Conservation (phyloP, 1,284 basidiomycete species). For the Marasmius fiardii region DNA sequence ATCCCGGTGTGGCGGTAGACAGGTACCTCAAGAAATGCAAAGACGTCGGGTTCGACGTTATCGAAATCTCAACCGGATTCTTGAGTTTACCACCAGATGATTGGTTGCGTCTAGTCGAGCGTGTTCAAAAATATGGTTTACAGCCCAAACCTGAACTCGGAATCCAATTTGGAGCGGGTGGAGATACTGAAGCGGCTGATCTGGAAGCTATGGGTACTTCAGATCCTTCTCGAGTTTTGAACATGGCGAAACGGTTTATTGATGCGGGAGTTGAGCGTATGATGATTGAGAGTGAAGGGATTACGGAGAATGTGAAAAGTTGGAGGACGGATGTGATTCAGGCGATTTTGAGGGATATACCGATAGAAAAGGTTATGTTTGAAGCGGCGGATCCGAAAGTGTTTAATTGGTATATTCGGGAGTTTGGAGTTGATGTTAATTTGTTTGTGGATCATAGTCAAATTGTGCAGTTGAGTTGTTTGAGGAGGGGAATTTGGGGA, state of each 20-base stretch:
- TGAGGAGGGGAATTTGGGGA: constrained; percentile 45
- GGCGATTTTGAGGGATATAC: constrained; percentile 36
- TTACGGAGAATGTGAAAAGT: constrained; percentile 42
- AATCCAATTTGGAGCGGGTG: constrained; percentile 39
- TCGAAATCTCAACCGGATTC: constrained; percentile 44
- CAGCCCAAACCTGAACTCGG: constrained; percentile 46
- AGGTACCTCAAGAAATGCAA: constrained; percentile 39
- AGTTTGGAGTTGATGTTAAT: constrained; percentile 41
- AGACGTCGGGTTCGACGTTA: constrained; percentile 40
- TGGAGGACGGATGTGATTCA: constrained; percentile 45
- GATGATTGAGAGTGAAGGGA: constrained; percentile 47
- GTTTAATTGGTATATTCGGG: constrained; percentile 34
- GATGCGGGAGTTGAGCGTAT: constrained; percentile 41
- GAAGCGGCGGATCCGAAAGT: constrained; percentile 42
- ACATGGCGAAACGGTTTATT: constrained; percentile 39
- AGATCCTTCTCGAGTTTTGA: constrained; percentile 41
- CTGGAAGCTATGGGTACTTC: constrained; percentile 38
- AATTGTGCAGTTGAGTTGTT: constrained; percentile 39
- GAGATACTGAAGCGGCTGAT: constrained; percentile 35
- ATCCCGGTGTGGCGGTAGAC: constrained; percentile 29
- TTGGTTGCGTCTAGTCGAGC: constrained; percentile 40
- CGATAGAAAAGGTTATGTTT: constrained; percentile 44
- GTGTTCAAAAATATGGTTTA: constrained; percentile 35
- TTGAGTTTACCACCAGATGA: constrained; percentile 43
- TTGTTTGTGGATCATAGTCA: constrained; percentile 46